Evolutionary conservation across 192 early-diverging fungal species (phyloP), one percentile per base, ranked within the genome.

Genomic region (Coemansia sp.): DNA sequence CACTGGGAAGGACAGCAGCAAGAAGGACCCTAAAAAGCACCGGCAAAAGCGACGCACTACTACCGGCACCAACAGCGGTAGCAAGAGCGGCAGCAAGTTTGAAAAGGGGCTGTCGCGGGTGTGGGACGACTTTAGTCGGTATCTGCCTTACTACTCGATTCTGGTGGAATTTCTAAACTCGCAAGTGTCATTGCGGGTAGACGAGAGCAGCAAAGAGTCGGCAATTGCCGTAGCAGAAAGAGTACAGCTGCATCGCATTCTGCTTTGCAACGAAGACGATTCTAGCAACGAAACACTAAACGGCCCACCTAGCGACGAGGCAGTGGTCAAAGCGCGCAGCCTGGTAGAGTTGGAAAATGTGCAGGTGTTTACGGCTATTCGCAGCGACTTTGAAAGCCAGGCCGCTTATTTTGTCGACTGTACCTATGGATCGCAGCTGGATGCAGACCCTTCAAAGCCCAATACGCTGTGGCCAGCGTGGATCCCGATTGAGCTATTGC

Each of bases 401-500:
- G 64, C 74, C 8, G 64, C 58, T 11, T 72, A 68, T 17, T 77
- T 77, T 64, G 70, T 66, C 37, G 79, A 81, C 55, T 73, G 74
- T 58, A 69, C 66, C 3, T 77, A 81, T 26, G 79, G 79, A 0
- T 64, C 70, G 26, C 52, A 47, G 53, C 40, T 56, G 0, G 50
- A 61, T 3, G 62, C 56, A 18, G 61, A 61, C 23, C 57, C 47
- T 15, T 56, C 67, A 3, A 52, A 69, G 56, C 58, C 59, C 3
- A 56, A 56, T n/a, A 36, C 66, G n/a, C 54, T 77, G 17, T 81
- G 79, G 79, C 79, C 79, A 0, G 66, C 71, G 11, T 81, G 79
- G 79, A 66, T 81, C 14, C 79, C 79, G n/a, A 81, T 81, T 16
- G 79, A 81, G 65, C 52, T 81, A 36, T 63, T 81, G 39, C 58